Evolutionary conservation across 352 stramenopile species (phyloP).

Genomic region (Thalassiosira hispida): DNA sequence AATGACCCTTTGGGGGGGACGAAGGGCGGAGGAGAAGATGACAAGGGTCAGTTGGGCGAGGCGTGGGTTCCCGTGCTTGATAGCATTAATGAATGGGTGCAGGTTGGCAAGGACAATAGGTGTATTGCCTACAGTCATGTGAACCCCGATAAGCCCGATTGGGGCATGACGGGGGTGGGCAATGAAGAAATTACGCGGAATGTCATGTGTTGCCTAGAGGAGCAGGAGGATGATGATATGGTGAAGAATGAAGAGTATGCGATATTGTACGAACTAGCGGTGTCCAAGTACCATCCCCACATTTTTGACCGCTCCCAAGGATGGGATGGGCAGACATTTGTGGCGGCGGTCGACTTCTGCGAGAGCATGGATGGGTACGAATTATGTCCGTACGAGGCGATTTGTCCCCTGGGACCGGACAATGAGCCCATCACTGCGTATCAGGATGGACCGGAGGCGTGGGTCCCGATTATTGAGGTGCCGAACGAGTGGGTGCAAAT

Average conservation of each 20-base stretch:
- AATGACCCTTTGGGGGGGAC: neutral
- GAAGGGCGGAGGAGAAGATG: neutral
- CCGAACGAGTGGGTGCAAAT: constrained; percentile 15
- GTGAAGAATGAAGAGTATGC: neutral
- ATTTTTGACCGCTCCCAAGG: constrained; percentile 1
- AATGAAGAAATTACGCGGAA: constrained; percentile 32
- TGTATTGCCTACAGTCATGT: constrained; percentile 4
- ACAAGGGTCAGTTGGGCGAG: too few species aligned
- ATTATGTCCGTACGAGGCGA: constrained; percentile 23
- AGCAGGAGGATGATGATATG: neutral
- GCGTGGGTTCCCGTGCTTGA: neutral
- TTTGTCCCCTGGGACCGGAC: constrained; percentile 26
- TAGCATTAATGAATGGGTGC: constrained; percentile 11
- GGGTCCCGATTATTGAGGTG: constrained; percentile 9
- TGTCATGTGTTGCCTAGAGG: constrained; percentile 22
- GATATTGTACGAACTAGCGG: neutral
- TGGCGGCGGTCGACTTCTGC: constrained; percentile 20
- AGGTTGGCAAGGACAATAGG: neutral
- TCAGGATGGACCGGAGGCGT: neutral
- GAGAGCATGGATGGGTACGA: constrained; percentile 4
- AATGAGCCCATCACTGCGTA: neutral
- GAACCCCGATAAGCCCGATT: constrained; percentile 2
- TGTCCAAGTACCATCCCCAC: neutral
- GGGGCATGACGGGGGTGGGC: constrained; percentile 30
- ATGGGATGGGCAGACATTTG: constrained; percentile 22